Evolutionary conservation across 169 alveolate genomes (phyloP), one percentile per base, ranked within the genome.

Genomic region (Babesia gibsoni): DNA sequence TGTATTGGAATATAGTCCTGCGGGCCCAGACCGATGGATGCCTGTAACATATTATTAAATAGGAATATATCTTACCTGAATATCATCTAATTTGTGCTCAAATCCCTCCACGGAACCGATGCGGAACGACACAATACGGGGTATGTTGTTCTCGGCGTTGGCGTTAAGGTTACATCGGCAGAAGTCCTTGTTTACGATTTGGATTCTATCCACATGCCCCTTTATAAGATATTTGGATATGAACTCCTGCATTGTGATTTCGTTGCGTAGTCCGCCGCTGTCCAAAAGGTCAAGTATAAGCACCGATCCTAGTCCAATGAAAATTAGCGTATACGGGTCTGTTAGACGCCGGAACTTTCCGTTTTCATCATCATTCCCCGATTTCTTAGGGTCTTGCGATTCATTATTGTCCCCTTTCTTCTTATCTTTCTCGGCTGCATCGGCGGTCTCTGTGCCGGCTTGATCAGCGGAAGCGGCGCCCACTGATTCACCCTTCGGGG

Each of bases 211-310:
- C 42, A 91, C 94, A 36, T 57, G 80, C n/a, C 94, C 96, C 57
- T 81, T 84, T 18, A 87, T 36, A 32, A 91, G 69, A 59, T 90
- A 89, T 50, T 89, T 81, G 30, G 68, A 53, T 32, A 91, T 42
- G 77, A 91, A 91, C 67, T 91, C 96, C 68, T 91, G 92, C 35
- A 89, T 57, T 2, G 95, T 91, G 22, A 91, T 84, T 61, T 90
- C 95, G 65, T 91, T 91, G 54, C 65, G 73, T 18, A 80, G 50
- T 2, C 82, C 74, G 43, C 78, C 67, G n/a, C 83, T 50, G 48
- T 83, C 89, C 29, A 82, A 52, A 41, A 82, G 64, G 27, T 83
- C 83, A 41, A 83, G 72, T n/a, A 83, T 29, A 39, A 54, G 39
- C 42, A 86, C 54, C n/a, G 77, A 27, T 3, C 81, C 63, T 30